Conservation (phyloP, 2,329 filamentous ascomycete species). For the Diaporthe ilicicola region DNA sequence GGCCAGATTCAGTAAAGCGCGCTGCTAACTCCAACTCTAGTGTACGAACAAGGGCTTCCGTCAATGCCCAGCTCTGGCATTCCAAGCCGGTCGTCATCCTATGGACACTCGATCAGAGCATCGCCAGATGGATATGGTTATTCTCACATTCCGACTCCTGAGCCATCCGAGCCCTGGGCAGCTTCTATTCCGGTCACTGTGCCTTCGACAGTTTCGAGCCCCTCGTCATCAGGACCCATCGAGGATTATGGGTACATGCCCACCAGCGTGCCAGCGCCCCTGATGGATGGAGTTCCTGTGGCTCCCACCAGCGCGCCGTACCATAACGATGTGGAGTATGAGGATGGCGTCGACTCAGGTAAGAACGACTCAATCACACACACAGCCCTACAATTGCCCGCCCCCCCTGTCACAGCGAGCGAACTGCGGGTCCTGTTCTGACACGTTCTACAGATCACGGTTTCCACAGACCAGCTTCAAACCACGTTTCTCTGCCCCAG, state of each 20-base stretch:
- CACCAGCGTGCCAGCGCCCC: conserved; percentile 54
- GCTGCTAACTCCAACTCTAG: conserved; percentile 37
- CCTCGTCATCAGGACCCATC: conserved; percentile 56
- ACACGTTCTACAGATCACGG: conserved; percentile 42
- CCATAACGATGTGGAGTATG: conserved; percentile 46
- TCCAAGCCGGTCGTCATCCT: conserved; percentile 55
- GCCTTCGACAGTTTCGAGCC: conserved; percentile 60
- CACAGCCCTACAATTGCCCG: conserved; percentile 8
- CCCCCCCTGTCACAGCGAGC: conserved; percentile 29
- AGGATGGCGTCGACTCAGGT: conserved; percentile 44
- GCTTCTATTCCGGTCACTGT: conserved; percentile 53
- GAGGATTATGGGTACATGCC: conserved; percentile 62
- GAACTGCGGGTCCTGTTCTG: conserved; percentile 40
- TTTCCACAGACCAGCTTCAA: conserved; percentile 40
- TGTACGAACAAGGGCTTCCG: conserved; percentile 52
- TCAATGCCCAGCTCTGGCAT: conserved; percentile 47
- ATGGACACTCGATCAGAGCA: conserved; percentile 42
- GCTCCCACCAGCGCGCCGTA: conserved; percentile 43
- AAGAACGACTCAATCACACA: conserved; percentile 25
- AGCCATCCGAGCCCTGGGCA: conserved; percentile 57
- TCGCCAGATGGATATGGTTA: conserved; percentile 32
- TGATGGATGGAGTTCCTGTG: conserved; percentile 47
- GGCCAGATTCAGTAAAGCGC: conserved; percentile 11
- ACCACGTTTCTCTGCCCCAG: conserved; percentile 43
- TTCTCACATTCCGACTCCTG: conserved; percentile 51